These are phyloP conservation scores for Solanum ossicruentum DNA, from an alignment of 257 asterid species.

Conservation along the genomic window DNA sequence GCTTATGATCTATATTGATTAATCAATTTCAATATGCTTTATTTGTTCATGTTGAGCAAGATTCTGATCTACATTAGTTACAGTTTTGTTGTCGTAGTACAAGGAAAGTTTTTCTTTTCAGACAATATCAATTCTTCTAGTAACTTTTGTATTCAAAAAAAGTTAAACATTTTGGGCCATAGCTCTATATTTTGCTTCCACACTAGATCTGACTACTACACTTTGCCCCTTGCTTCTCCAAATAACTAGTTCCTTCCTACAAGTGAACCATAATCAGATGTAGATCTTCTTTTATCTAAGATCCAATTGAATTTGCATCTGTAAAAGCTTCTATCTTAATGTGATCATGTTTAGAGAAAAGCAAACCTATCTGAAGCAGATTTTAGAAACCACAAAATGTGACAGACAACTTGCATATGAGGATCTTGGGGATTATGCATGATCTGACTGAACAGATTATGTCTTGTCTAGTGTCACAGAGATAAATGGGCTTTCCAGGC, in stretches of 20 bases:
- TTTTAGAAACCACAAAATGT: not conserved
- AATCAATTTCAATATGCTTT: not conserved
- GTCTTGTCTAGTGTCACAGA: not conserved
- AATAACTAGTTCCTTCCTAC: not conserved
- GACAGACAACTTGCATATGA: not conserved
- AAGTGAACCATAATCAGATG: not conserved
- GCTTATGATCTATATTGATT: not conserved
- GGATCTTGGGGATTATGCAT: not conserved
- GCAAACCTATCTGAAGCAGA: not conserved
- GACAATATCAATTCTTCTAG: not conserved
- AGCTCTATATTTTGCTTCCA: not conserved
- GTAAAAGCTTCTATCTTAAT: not conserved
- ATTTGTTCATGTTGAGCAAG: not conserved
- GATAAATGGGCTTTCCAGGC: not conserved
- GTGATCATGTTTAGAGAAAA: not conserved
- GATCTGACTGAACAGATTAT: not conserved
- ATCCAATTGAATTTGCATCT: not conserved
- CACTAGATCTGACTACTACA: not conserved
- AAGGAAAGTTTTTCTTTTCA: not conserved
- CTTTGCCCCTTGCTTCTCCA: not conserved
- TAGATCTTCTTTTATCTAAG: not conserved
- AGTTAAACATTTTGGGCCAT: not conserved
- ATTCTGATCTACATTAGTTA: not conserved
- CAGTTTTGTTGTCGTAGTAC: not conserved
- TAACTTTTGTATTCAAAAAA: not conserved